phyloP scores from a whole-genome alignment of 202 grass and related monocot genomes.

The Schoenoplectus triqueter region DNA sequence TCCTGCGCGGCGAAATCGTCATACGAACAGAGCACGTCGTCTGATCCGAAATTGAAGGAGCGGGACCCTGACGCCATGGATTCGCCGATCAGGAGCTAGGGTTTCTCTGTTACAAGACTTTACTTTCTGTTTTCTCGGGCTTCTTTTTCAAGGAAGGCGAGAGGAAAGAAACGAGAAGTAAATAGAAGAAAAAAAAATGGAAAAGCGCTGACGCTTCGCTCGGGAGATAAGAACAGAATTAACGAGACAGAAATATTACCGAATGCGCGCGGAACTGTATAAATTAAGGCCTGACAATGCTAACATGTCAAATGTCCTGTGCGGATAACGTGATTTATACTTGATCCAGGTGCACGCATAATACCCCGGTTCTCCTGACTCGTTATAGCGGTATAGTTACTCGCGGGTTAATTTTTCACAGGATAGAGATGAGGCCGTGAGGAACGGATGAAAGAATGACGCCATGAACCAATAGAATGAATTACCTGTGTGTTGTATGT shows the following conservation, averaged over 20 bases:
- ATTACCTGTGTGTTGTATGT: neutral
- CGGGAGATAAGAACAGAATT: slow-evolving; percentile 2
- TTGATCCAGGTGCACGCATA: slow-evolving; percentile 11
- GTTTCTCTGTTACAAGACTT: slow-evolving; percentile 21
- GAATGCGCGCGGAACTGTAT: neutral
- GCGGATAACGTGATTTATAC: neutral
- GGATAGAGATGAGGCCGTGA: neutral
- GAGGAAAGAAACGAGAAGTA: slow-evolving; percentile 13
- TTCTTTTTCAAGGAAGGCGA: neutral
- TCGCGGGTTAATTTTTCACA: slow-evolving; percentile 20
- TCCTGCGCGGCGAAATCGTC: slow-evolving; percentile 73
- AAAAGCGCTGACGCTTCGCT: slow-evolving; percentile 19
- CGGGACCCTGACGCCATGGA: slow-evolving; percentile 46
- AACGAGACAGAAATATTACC: neutral
- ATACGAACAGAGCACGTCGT: slow-evolving; percentile 95
- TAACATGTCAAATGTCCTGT: neutral
- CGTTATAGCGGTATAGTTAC: neutral
- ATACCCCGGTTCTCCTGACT: neutral
- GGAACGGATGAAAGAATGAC: neutral
- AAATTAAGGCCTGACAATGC: neutral
- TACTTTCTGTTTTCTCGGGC: slow-evolving; percentile 1
- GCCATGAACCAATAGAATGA: neutral
- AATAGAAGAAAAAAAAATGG: neutral
- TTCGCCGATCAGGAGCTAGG: slow-evolving; percentile 24
- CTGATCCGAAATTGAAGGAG: slow-evolving; percentile 83